Base-by-base conservation (phyloP, 2,329 filamentous ascomycete species). In the Stagonosporopsis tanaceti region DNA sequence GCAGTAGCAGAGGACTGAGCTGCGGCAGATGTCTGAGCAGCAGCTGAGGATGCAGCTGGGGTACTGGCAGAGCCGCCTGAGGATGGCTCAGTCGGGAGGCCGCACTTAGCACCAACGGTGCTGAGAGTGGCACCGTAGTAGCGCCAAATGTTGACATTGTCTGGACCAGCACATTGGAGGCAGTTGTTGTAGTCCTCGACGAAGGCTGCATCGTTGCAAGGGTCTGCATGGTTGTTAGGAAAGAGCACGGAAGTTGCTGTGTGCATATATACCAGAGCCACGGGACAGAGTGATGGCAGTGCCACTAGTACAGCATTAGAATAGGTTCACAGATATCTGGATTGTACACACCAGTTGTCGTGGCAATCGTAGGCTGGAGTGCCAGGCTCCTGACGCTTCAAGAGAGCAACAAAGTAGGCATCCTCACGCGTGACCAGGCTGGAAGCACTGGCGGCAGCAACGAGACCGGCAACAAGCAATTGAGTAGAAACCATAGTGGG, bases 321-420 rank as follows among this genome's bases (percentile, higher is more conserved):
- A 3, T 6, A 30, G 24, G 4, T 22, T 27, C n/a, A 2, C 1
- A 5, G 2, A 1, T 42, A 8, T 4, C 8, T 24, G 30, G 4
- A 3, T 11, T 5, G 7, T 46, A 37, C 15, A 7, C 17, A 71
- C 78, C 82, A 84, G 68, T 79, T 79, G 62, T 79, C 76, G 61
- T 84, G 82, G 70, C 82, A 85, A 39, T 82, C 72, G 64, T 79
- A 83, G 6, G 71, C 60, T 5, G 80, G 75, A 5, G 77, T 77
- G 6, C 80, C 80, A 12, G 79, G 78, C 17, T 77, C 76, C 64
- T 82, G 80, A n/a, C 81, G 79, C 63, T 74, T 77, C 50, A 76
- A 55, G n/a, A 82, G 63, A 27, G 60, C 37, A 15, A 57, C 40
- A 22, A 69, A 67, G 20, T 59, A 20, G 4, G 53, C 37, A 8